Base-by-base conservation (phyloP, 116 monocot genomes). In the Trichopus zeylanicus region DNA sequence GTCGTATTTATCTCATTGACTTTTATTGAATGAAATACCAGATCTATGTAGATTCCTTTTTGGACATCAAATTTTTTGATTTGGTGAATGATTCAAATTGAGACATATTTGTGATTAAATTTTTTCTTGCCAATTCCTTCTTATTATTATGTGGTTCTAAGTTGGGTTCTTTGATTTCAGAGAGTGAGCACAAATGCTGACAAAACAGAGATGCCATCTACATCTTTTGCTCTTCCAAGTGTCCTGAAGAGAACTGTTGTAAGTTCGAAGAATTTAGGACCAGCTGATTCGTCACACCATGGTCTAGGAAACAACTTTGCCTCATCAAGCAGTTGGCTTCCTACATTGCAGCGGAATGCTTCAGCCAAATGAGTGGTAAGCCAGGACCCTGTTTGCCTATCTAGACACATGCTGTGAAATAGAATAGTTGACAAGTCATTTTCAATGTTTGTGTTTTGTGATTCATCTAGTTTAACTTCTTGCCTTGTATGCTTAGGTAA, bases 351-450 rank as follows among this genome's bases (percentile, higher is more conserved):
- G 58, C 75, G 68, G 0, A 78, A 81, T 74, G 64, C 76, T 39
- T 78, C 83, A 32, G 78, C 79, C 22, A 84, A 87, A 71, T 92
- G 71, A 81, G 51, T 59, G 68, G 75, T 75, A 68, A 66, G 66
- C 26, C 66, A 39, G 42, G 0, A 42, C n/a, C n/a, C n/a, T n/a
- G n/a, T n/a, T n/a, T n/a, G n/a, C n/a, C n/a, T n/a, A n/a, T n/a
- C n/a, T n/a, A n/a, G n/a, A n/a, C n/a, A n/a, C n/a, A n/a, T n/a
- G n/a, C n/a, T n/a, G n/a, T n/a, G n/a, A n/a, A n/a, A n/a, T n/a
- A n/a, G n/a, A n/a, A n/a, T n/a, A n/a, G n/a, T n/a, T n/a, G n/a
- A n/a, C n/a, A n/a, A n/a, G n/a, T n/a, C n/a, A n/a, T n/a, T n/a
- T n/a, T n/a, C n/a, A n/a, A n/a, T n/a, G n/a, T n/a, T n/a, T n/a